Conservation (phyloP, 495 filamentous ascomycete species). For the Aspergillus homomorphus region DNA sequence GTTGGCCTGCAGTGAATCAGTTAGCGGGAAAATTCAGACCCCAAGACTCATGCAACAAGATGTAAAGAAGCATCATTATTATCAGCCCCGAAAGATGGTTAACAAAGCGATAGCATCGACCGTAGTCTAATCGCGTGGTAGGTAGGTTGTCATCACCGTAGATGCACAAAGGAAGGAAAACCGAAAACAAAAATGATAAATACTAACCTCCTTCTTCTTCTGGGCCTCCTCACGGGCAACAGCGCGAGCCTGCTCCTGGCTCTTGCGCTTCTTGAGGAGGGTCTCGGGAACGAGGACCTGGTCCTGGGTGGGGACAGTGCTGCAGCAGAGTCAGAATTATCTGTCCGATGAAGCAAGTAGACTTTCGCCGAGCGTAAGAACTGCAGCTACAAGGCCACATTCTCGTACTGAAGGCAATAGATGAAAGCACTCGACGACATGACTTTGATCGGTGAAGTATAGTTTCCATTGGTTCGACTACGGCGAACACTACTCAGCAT, state of each 20-base stretch:
- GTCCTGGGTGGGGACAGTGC: constrained; percentile 81
- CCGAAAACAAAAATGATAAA: constrained; percentile 14
- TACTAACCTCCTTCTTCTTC: constrained; percentile 86
- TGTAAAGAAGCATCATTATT: constrained; percentile 44
- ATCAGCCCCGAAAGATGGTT: constrained; percentile 99
- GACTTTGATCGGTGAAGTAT: constrained; percentile 72
- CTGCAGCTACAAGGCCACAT: constrained; percentile 84
- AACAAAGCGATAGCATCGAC: constrained; percentile 96
- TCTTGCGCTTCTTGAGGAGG: constrained; percentile 99
- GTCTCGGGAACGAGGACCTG: constrained; percentile 96
- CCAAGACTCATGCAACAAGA: constrained; percentile 18
- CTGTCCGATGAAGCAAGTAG: constrained; percentile 61
- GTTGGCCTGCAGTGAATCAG: constrained; percentile 62
- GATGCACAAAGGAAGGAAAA: constrained; percentile 24
- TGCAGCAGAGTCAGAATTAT: constrained; percentile 68
- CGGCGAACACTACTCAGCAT: constrained; percentile 21
- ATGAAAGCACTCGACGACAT: constrained; percentile 70
- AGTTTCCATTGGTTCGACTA: constrained; percentile 3
- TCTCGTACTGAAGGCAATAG: constrained; percentile 64
- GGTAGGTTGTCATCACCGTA: constrained; percentile 73
- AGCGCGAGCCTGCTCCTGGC: constrained; percentile 95
- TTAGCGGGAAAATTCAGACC: constrained; percentile 38
- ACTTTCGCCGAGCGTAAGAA: constrained; percentile 84
- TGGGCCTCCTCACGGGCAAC: constrained; percentile 73
- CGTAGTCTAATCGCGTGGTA: constrained; percentile 80